Evolutionary conservation across 2,329 filamentous ascomycete species (phyloP).

Genomic region (Fusarium siculi): DNA sequence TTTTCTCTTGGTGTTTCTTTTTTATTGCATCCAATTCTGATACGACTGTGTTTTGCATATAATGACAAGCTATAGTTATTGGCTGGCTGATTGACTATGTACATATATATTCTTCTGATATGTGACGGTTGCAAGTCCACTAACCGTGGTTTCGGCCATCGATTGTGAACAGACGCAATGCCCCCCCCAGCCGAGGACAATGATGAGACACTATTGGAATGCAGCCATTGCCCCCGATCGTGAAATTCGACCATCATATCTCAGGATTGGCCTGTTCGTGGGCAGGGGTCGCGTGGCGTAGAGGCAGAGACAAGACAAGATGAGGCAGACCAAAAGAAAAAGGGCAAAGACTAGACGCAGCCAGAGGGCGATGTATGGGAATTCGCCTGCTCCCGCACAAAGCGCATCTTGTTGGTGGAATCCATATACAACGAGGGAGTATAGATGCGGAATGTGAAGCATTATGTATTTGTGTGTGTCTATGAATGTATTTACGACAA

Average conservation of each 20-base stretch:
- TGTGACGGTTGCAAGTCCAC: constrained; percentile 21
- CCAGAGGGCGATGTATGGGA: neutral
- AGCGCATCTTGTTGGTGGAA: constrained; percentile 10
- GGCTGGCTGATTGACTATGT: neutral
- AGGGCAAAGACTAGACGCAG: neutral
- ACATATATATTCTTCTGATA: constrained; percentile 7
- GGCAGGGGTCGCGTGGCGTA: constrained; percentile 31
- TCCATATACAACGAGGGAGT: constrained; percentile 21
- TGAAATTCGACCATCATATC: neutral
- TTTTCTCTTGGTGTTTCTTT: neutral
- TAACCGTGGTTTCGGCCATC: constrained; percentile 4
- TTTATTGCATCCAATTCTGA: constrained; percentile 1
- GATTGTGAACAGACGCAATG: neutral
- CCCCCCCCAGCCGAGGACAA: neutral
- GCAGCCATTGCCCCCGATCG: constrained; percentile 1
- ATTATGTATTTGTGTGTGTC: neutral
- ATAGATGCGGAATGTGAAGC: constrained; percentile 14
- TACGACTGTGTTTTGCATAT: neutral
- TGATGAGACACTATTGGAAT: constrained; percentile 32
- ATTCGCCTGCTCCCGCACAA: constrained; percentile 16
- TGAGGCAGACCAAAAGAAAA: constrained; percentile 13
- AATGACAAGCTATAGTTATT: neutral
- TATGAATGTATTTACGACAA: neutral
- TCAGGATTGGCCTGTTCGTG: constrained; percentile 18
- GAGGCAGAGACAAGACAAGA: constrained; percentile 31